Base-by-base conservation (phyloP, 768 basidiomycete species). In the Clathrus columnatus region DNA sequence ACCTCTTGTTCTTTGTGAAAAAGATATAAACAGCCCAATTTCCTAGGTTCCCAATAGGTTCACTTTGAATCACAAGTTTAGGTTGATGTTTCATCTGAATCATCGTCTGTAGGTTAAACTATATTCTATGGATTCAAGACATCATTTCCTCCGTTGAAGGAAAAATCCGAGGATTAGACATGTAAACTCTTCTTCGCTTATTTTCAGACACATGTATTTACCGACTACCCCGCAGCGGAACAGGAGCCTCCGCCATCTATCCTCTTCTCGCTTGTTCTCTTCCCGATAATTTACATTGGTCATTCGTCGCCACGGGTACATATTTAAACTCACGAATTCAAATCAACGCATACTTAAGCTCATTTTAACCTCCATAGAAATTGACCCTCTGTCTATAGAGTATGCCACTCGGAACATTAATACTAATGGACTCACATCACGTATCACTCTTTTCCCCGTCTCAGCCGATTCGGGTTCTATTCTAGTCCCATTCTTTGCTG, bases 161-260 rank as follows among this genome's bases (percentile, higher is more conserved):
- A 8, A 5, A 43, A n/a, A 64, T 84, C 14, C 68, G 67, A 7
- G 87, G 83, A 0, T 65, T 89, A 11, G 91, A 94, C 61, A 78
- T 94, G 92, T 92, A 65, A 50, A 46, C 26, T 52, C 11, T 5
- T 46, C 5, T 1, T 26, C 14, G 46, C 28, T 27, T 24, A 51
- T 42, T 48, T 5, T 2, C 6, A 4, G 16, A 21, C 21, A 42
- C 30, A 42, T 20, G 41, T 17, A 6, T 51, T 4, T 17, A 14
- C 6, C 50, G n/a, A 21, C 16, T 24, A n/a, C n/a, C n/a, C 41
- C 20, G 28, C 59, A 91, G 91, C 36, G 95, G 95, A 20, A 95
- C 93, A 7, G 95, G 95, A 0, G 84, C 92, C 6, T 89, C 89
- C 0, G 87, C 82, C 0, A 91, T 98, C 54, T 98, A 96, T 61